Base-by-base conservation (phyloP, 2,329 filamentous ascomycete genomes). In the Fusarium napiforme region DNA sequence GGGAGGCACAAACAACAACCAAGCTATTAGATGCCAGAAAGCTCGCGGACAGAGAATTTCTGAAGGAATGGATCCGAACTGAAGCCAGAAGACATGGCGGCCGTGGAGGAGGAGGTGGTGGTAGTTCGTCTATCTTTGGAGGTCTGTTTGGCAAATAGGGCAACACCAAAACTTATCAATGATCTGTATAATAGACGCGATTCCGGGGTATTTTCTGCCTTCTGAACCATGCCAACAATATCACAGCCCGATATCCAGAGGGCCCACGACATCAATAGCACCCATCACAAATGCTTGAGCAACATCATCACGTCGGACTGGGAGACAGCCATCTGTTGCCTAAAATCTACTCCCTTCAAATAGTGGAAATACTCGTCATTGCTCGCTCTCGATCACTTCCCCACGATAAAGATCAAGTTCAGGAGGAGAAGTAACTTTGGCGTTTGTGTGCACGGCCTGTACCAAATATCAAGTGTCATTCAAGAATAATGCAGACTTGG, bases 1-100 rank as follows among this genome's bases (percentile, higher is more conserved):
- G 87, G 50, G 88, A 89, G 79, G 83, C 87, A 3, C 84, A 87
- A 78, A 80, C 81, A 2, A 77, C 81, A 59, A 87, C 86, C 47
- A 87, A 85, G 79, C 77, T 90, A 30, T 80, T 82, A 6, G 87
- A 90, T 74, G 86, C 81, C 21, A 83, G 82, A 64, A 82, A 83
- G 72, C 80, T 91, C 68, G 82, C 82, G 5, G 86, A 90, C 74
- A 80, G 83, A 30, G 78, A 81, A 63, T 89, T 87, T 66, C 78
- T 90, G 47, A 83, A 84, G 69, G 84, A 87, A 57, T 90, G 88
- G 88, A 86, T 90, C 45, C 78, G 83, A 61, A 83, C 76, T 8
- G 87, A 89, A 81, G 87, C 87, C 3, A 78, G 81, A 68, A 82
- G 85, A n/a, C 81, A 83, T 37, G 86, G 85, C 12, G 81, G 81